Evolutionary conservation across 352 stramenopile species (phyloP), one percentile per base, ranked within the genome.

Genomic region (Pythium aquatile): DNA sequence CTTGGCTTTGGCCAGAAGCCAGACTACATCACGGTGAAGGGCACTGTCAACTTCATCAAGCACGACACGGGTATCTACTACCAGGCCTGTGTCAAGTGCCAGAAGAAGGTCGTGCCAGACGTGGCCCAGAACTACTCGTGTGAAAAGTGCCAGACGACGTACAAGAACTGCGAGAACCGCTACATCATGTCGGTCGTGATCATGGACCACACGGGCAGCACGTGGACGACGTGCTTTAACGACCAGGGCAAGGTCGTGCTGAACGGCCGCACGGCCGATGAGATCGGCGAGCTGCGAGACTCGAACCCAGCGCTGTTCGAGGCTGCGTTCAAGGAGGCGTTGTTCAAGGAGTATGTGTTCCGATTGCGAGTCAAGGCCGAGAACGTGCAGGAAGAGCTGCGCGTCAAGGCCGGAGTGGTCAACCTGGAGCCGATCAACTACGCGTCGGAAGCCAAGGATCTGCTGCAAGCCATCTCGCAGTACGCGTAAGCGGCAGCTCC

Each of bases 211-310:
- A 98, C 95, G 39, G 90, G 84, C 39, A 97, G 83, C 55, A 92
- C 89, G 30, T 99, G 96, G 94, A 97, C 98, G 53, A 98, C 91
- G 28, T 88, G 96, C 58, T 99, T 99, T 73, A 98, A 99, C 71
- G 96, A 99, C 67, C 87, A 98, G 73, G 96, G 93, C 37, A 88
- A 98, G 74, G 74, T 91, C n/a, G 67, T 99, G 33, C 88, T 99
- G 49, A 87, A 93, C 53, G 80, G 82, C 59, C 79, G 84, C 29
- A 97, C 86, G 20, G 97, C 97, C 3, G 92, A 99, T 76, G 91
- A 99, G 71, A 88, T 98, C 42, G 81, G 70, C 29, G 82, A 93
- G 65, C 79, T 97, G 56, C 76, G 83, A 52, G 86, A 94, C 48
- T 82, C 78, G 35, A 94, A 98, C 70, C 77, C 91, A 57, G 77